Evolutionary conservation across 257 asterid genomes (phyloP), one percentile per base, ranked within the genome.

Genomic region (Solanum megistacrolobum): DNA sequence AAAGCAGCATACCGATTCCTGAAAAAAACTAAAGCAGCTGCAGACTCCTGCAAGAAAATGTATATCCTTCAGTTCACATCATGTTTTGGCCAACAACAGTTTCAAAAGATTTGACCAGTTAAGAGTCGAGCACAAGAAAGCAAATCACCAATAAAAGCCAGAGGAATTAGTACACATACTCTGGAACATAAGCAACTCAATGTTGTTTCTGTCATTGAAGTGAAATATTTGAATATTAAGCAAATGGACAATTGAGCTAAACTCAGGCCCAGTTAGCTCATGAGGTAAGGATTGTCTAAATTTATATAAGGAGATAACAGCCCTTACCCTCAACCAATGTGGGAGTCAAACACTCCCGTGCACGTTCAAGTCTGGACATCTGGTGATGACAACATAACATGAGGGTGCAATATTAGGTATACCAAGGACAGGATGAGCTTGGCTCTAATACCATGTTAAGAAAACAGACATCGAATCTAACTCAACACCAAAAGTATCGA

Each of bases 11-110:
- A 96, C 55, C 98, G 98, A 60, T 98, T 92, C 89, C 92, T 93
- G 95, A 96, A 96, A 92, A 96, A 96, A 86, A 96, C 95, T 90
- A 96, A 88, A 83, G 99, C 98, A 86, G 98, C 95, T 84, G 94
- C 95, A 83, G 94, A 94, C 88, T 95, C 99, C 99, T 96, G 94
- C 89, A 89, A 14, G 87, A 88, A 91, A 48, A 46, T 82, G 13
- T 20, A 88, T 86, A 52, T 18, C 25, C 43, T 20, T 82, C 20
- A 31, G 29, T 82, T 82, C 86, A 82, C 43, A 9, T 82, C 43
- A 9, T 46, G 39, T 46, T 43, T 76, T 81, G 85, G 68, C 66
- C 55, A 48, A 82, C 38, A 31, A 11, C n/a, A 82, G 69, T 48
- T 82, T 48, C 29, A 82, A 79, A 38, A 48, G 29, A 29, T 25